Conservation (phyloP, 1,139 yeast genomes). For the Hyphopichia pseudoburtonii region DNA sequence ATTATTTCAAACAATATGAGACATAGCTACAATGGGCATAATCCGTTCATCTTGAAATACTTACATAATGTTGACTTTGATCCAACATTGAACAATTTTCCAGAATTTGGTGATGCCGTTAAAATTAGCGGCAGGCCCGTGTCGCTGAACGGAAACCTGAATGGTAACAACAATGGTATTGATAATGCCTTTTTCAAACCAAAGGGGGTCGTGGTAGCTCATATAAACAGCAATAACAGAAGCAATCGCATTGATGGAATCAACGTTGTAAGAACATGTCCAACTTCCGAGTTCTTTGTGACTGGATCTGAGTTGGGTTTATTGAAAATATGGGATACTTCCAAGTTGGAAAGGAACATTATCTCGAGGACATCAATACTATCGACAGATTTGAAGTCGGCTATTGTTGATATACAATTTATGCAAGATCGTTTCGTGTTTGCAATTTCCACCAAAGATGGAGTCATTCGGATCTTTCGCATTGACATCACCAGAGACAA, state of each 20-base stretch:
- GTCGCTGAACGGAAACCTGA: background rate
- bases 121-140: slow-evolving; percentile 9
- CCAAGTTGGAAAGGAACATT: slow-evolving; percentile 63
- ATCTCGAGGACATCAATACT: slow-evolving; percentile 56
- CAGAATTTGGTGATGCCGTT: slow-evolving; percentile 60
- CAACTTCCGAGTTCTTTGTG: slow-evolving; percentile 66
- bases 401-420: slow-evolving; percentile 51
- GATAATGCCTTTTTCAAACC: slow-evolving; percentile 16
- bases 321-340: slow-evolving; percentile 76
- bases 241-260: slow-evolving; percentile 37
- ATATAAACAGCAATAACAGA: slow-evolving; percentile 29
- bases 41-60: slow-evolving; percentile 61
- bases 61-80: slow-evolving; percentile 54
- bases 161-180: background rate
- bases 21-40: slow-evolving; percentile 67
- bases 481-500: slow-evolving; percentile 48
- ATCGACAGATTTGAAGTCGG: slow-evolving; percentile 45
- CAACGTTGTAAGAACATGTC: slow-evolving; percentile 56
- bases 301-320: slow-evolving; percentile 78
- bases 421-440: slow-evolving; percentile 64
- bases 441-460: slow-evolving; percentile 68
- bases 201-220: slow-evolving; percentile 58
- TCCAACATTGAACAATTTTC: slow-evolving; percentile 58
- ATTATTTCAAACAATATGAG: slow-evolving; percentile 39
- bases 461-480: slow-evolving; percentile 56